These are phyloP conservation scores for Ilyonectria destructans DNA, from an alignment of 2,329 filamentous ascomycete genomes.

Conservation along the genomic window DNA sequence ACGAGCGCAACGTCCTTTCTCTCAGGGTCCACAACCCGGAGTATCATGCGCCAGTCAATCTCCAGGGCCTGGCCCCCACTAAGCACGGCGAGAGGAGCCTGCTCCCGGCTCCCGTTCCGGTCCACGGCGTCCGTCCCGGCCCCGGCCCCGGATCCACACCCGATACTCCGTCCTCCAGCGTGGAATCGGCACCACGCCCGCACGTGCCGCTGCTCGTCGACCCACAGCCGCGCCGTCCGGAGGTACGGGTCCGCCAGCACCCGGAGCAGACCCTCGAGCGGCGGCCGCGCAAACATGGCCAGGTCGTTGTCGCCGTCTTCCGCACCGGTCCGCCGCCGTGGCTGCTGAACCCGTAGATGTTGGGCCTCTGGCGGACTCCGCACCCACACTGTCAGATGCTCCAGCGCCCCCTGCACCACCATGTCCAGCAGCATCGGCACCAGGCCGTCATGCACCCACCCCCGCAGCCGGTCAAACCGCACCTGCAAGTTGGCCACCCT, in stretches of 20 bases:
- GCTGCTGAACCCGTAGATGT: constrained; percentile 8
- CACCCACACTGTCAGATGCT: constrained; percentile 46
- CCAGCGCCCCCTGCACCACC: constrained; percentile 51
- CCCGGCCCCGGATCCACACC: constrained; percentile 36
- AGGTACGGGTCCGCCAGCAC: constrained; percentile 65
- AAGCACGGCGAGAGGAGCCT: not conserved
- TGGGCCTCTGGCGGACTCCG: constrained; percentile 26
- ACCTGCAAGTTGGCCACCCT: constrained; percentile 50
- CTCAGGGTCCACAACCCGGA: constrained; percentile 51
- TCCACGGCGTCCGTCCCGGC: constrained; percentile 22
- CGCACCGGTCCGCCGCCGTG: not conserved
- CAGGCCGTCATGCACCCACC: constrained; percentile 51
- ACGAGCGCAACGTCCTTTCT: constrained; percentile 46
- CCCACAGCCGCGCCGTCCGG: constrained; percentile 56
- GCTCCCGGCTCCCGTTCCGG: not conserved
- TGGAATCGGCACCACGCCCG: constrained; percentile 63
- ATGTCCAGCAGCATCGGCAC: constrained; percentile 53
- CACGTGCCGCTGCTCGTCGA: constrained; percentile 56
- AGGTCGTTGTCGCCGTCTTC: constrained; percentile 23
- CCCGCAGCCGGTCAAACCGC: constrained; percentile 51
- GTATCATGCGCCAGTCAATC: constrained; percentile 54
- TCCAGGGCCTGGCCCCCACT: constrained; percentile 24
- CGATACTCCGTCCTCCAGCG: constrained; percentile 37
- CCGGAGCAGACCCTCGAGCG: constrained; percentile 56
- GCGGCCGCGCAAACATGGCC: constrained; percentile 48